Evolutionary conservation across 2,329 filamentous ascomycete genomes (phyloP).

Genomic region (Alternaria atra): DNA sequence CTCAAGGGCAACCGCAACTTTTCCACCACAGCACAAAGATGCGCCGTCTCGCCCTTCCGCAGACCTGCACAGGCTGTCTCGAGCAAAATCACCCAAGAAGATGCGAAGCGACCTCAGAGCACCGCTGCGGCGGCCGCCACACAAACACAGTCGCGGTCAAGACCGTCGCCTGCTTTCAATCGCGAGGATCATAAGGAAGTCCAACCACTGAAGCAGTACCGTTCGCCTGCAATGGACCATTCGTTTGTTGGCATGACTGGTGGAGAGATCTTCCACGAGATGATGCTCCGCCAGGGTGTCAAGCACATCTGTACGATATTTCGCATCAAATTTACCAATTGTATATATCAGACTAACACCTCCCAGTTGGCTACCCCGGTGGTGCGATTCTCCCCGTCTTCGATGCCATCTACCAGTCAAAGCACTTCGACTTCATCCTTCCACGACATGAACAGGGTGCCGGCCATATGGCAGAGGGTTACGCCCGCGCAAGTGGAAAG

Average conservation of each 20-base stretch:
- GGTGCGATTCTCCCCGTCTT: slow-evolving; percentile 97
- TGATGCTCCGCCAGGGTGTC: slow-evolving; percentile 93
- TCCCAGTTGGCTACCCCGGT: slow-evolving; percentile 76
- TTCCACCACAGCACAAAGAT: slow-evolving; percentile 52
- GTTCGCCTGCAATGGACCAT: slow-evolving; percentile 62
- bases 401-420: slow-evolving; percentile 98
- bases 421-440: slow-evolving; percentile 94
- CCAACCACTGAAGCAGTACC: slow-evolving; percentile 58
- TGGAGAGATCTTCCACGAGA: slow-evolving; percentile 98
- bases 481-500: slow-evolving; percentile 91
- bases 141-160: slow-evolving; percentile 32
- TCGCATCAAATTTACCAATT: background rate
- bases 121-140: slow-evolving; percentile 53
- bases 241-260: slow-evolving; percentile 91
- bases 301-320: slow-evolving; percentile 87
- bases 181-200: slow-evolving; percentile 55
- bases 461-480: slow-evolving; percentile 98
- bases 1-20: slow-evolving; percentile 54
- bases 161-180: slow-evolving; percentile 62
- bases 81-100: slow-evolving; percentile 47
- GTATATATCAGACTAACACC: slow-evolving; percentile 22
- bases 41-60: slow-evolving; percentile 57
- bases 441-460: slow-evolving; percentile 97
- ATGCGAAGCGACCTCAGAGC: slow-evolving; percentile 55
- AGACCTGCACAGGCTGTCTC: slow-evolving; percentile 44